Evolutionary conservation across 129 eudicot species (phyloP).

Genomic region (Arctium minus): DNA sequence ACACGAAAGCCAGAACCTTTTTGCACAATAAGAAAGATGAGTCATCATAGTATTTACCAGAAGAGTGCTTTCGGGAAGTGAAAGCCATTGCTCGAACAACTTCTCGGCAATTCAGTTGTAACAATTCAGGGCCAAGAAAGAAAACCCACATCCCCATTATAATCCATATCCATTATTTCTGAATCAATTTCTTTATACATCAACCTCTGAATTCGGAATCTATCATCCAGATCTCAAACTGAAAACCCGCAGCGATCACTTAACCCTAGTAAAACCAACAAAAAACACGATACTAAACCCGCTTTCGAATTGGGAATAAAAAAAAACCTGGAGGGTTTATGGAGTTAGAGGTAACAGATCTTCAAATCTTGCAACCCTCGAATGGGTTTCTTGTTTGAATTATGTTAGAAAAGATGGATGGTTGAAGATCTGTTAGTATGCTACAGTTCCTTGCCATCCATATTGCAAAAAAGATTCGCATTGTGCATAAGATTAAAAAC

Average conservation of each 20-base stretch:
- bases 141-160: constrained; percentile 58
- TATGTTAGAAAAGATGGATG: not conserved
- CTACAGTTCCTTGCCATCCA: constrained; percentile 7
- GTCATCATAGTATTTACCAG: constrained; percentile 42
- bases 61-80: constrained; percentile 65
- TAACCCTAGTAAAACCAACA: constrained; percentile 9
- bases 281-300: not conserved
- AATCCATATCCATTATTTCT: constrained; percentile 72
- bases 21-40: not conserved
- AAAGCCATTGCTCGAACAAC: constrained; percentile 90
- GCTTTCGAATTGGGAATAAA: not conserved
- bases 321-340: constrained; percentile 8
- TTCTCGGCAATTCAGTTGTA: constrained; percentile 77
- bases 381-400: constrained; percentile 6
- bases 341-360: constrained; percentile 17
- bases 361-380: constrained; percentile 13
- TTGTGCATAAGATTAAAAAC: not conserved
- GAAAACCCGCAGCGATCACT: constrained; percentile 20
- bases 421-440: not conserved
- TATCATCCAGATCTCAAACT: constrained; percentile 32
- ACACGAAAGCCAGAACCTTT: not conserved
- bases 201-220: constrained; percentile 22
- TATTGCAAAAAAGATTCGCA: not conserved
- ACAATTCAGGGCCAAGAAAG: constrained; percentile 72
- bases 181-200: not conserved